A percentile compares a stretch with the other conserved stretches of the same genome.
Evolutionary conservation across 495 filamentous ascomycete genomes (phyloP).

Genomic region (Annulohypoxylon maeteangense): DNA sequence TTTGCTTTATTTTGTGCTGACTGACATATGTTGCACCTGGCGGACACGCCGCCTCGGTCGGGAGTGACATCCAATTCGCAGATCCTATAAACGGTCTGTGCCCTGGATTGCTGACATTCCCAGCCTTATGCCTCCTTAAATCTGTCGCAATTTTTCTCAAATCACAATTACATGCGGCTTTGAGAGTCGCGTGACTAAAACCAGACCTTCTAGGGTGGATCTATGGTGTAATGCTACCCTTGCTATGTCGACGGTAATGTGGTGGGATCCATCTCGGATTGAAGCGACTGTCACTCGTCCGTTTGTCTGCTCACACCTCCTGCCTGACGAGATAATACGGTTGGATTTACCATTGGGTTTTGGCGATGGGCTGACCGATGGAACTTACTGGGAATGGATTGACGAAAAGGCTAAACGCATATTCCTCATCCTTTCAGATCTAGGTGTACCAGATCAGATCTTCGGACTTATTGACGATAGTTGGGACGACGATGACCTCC

Average conservation of each 20-base stretch:
- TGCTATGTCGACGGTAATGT: conserved; percentile 58
- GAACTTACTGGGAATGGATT: conserved; percentile 95
- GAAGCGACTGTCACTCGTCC: conserved; percentile 75
- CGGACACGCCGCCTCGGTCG: conserved; percentile 29
- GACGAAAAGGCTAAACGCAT: conserved; percentile 78
- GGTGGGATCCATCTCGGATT: conserved; percentile 86
- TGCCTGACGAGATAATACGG: conserved; percentile 69
- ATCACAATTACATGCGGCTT: conserved; percentile 29
- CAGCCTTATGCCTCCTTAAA: conserved; percentile 5
- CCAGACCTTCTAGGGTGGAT: conserved; percentile 39
- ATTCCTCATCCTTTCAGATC: conserved; percentile 83
- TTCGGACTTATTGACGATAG: conserved; percentile 87
- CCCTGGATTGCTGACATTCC: conserved; percentile 29
- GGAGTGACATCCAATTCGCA: conserved; percentile 26
- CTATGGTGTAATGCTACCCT: conserved; percentile 45
- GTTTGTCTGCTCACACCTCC: conserved; percentile 74
- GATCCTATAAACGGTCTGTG: conserved; percentile 38
- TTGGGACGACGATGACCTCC: conserved; percentile 89
- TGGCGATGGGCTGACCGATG: conserved; percentile 88
- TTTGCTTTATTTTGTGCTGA: conserved; percentile 36
- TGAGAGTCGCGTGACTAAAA: conserved; percentile 23
- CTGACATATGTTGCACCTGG: conserved; percentile 39
- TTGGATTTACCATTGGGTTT: conserved; percentile 79
- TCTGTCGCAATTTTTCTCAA: conserved; percentile 17
- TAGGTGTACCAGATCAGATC: conserved; percentile 85